Conservation (phyloP, 2,329 filamentous ascomycete species). For the Beauveria brongniartii region DNA sequence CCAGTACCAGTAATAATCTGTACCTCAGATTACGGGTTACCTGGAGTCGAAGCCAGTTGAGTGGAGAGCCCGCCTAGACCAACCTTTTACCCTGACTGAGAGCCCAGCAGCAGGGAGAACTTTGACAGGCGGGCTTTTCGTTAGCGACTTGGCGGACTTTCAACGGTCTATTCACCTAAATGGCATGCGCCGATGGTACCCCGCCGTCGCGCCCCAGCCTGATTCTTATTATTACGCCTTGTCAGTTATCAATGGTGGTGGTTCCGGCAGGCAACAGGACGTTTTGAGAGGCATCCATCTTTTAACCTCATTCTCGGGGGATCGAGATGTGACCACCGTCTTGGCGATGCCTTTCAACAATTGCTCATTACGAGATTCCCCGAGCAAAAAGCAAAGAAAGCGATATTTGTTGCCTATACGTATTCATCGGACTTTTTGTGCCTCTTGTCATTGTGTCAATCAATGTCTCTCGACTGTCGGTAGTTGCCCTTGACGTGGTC, state of each 20-base stretch:
- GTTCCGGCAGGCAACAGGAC: background rate
- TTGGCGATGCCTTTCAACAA: no score
- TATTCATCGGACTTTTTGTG: background rate
- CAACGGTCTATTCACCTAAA: background rate
- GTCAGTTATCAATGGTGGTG: background rate
- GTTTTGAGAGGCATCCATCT: no score
- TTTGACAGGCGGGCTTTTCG: background rate
- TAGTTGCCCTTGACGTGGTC: background rate
- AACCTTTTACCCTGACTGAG: background rate
- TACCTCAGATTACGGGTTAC: background rate
- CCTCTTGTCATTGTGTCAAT: background rate
- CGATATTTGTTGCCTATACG: no score
- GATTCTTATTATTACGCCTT: background rate
- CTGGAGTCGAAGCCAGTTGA: conserved; percentile 1
- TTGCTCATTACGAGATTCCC: no score
- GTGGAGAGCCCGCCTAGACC: background rate
- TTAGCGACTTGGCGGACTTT: background rate
- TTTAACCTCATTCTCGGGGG: no score
- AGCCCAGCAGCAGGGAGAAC: background rate
- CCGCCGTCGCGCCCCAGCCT: background rate
- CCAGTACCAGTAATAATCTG: no score
- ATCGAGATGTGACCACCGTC: no score
- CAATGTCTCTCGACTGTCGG: conserved; percentile 1
- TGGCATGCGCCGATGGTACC: no score
- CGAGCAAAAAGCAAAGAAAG: no score